A percentile compares a stretch with the other conserved stretches of the same genome.
Evolutionary conservation across 108 stramenopile species (phyloP).

Genomic region (Cyclotella sp.): DNA sequence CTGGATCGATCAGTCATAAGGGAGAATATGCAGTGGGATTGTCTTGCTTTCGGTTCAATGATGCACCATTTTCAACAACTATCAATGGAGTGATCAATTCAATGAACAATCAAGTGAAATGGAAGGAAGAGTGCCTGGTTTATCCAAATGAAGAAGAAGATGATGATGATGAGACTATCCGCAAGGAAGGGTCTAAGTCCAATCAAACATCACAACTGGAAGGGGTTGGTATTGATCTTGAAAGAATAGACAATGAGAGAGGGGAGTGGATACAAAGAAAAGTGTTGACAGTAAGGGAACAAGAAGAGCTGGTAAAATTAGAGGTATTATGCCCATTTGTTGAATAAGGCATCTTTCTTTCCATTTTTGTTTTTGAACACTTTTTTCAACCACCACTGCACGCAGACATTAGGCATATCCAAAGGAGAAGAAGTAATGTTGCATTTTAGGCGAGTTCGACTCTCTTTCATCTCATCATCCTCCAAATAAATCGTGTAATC

Average conservation of each 20-base stretch:
- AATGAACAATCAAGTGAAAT: neutral
- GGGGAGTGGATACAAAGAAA: constrained; percentile 61
- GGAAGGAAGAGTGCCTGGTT: constrained; percentile 41
- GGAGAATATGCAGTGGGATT: constrained; percentile 47
- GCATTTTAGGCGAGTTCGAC: constrained; percentile 64
- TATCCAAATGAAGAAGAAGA: constrained; percentile 9
- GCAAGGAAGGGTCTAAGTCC: neutral
- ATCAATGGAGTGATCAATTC: neutral
- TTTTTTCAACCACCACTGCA: neutral
- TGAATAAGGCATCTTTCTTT: neutral
- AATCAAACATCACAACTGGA: constrained; percentile 5
- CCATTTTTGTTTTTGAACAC: neutral
- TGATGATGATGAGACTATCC: constrained; percentile 3
- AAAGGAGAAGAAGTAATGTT: constrained; percentile 80
- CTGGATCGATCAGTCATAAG: constrained; percentile 87
- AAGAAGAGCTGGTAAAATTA: constrained; percentile 55
- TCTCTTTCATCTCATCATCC: neutral
- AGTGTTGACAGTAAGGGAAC: constrained; percentile 73
- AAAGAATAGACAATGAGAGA: constrained; percentile 54
- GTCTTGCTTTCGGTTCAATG: constrained; percentile 28
- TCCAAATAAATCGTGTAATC: neutral
- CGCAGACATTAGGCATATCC: constrained; percentile 57
- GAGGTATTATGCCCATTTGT: constrained; percentile 28
- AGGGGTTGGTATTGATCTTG: constrained; percentile 79
- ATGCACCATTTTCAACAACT: neutral